Evolutionary conservation across 805 yeast genomes (phyloP), one percentile per base, ranked within the genome.

Genomic region (Myxozyma melibiosi): DNA sequence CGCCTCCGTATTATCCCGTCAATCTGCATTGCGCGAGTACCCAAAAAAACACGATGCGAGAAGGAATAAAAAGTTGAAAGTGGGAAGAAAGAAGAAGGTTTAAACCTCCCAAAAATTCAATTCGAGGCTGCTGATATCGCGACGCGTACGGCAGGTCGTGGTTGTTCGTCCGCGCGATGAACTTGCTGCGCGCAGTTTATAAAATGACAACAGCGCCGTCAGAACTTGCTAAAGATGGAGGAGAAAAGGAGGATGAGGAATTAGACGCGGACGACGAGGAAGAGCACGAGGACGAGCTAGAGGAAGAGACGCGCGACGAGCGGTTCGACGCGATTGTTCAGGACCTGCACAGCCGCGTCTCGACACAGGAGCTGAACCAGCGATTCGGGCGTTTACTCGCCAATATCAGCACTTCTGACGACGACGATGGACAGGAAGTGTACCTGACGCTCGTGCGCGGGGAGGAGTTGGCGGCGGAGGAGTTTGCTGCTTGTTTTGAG

Each of bases 401-500:
- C 18, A 20, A 2, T 14, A 3, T 45, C 34, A n/a, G n/a, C n/a
- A n/a, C n/a, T n/a, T n/a, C n/a, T n/a, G n/a, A n/a, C n/a, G n/a
- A n/a, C n/a, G n/a, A n/a, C 31, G 18, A 34, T 5, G 6, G 25
- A 6, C 31, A 45, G 3, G 50, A 34, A 3, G 24, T 39, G 20
- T 30, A 27, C 18, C 20, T 22, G 30, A 16, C 38, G 18, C 11
- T 51, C 31, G 20, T 13, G 20, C 40, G 49, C 11, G 18, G 41
- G 31, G 62, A 51, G 14, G 53, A 58, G 11, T 24, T 63, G 14
- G 9, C 53, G 16, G 39, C 43, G 11, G 52, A 31, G 14, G 61
- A 51, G 14, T 46, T 60, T 31, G 20, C 31, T 11, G 33, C 41
- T 16, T 63, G 66, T 42, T 58, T 43, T 35, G 60, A 58, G 25